Base-by-base conservation (phyloP, 192 early-diverging fungal genomes). In the Entophlyctis luteolus region DNA sequence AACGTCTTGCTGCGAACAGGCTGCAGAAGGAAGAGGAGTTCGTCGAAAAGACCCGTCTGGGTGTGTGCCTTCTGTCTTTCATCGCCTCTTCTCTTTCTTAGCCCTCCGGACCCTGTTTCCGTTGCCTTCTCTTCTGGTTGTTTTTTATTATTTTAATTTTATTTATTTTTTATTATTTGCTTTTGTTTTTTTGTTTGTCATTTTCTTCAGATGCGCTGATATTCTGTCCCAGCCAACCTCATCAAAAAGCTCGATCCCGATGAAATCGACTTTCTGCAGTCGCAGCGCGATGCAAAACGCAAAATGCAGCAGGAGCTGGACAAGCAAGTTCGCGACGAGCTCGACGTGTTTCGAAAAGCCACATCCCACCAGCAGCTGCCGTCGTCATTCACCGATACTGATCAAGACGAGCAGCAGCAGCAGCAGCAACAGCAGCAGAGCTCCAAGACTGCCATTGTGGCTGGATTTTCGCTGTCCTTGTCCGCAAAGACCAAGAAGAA, bases 11-110 rank as follows among this genome's bases (percentile, higher is more conserved):
- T 27, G 50, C 29, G n/a, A 63, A 63, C 48, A 63, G 50, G 32
- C 47, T 63, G 14, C 48, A 63, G 48, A 63, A 63, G 62, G 62
- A 63, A 33, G 62, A 63, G 45, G 62, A 63, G 62, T 63, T 63
- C 50, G 62, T 48, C 20, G 62, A 63, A 25, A 63, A 63, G 62
- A 63, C 62, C 10, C 42, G 45, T 22, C 48, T 63, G 6, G 62
- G 62, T 50, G 25, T 28, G 62, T 20, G 5, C 10, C 1, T 14
- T 6, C 39, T 42, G 10, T n/a, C n/a, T n/a, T n/a, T n/a, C n/a
- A n/a, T n/a, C n/a, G n/a, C n/a, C n/a, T 53, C 18, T 14, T 2
- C 1, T 27, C 50, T 14, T 2, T 2, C 25, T 20, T 3, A 14
- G 12, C 50, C 0, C 1, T 10, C n/a, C 25, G 1, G 1, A 16